phyloP scores from a whole-genome alignment of 2,329 filamentous ascomycete species.

The Xylariaceae sp. region DNA sequence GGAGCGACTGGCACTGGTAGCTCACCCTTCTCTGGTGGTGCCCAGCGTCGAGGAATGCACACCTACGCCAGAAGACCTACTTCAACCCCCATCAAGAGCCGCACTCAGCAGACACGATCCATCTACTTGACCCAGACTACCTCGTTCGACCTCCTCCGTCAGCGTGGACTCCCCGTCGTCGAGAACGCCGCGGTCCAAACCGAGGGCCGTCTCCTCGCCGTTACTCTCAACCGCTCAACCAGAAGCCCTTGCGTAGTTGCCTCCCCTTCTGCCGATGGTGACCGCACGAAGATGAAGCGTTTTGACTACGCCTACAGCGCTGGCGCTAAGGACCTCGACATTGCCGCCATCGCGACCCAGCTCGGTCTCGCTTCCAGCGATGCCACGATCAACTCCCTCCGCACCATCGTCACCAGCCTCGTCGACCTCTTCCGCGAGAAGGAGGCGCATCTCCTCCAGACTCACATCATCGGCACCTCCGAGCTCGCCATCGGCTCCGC shows the following conservation, averaged over 20 bases:
- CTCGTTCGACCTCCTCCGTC: slow-evolving; percentile 51
- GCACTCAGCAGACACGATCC: slow-evolving; percentile 39
- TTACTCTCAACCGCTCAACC: slow-evolving; percentile 60
- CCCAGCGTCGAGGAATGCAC: slow-evolving; percentile 50
- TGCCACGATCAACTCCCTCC: slow-evolving; percentile 34
- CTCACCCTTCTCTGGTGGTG: slow-evolving; percentile 11
- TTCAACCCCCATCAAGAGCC: not conserved
- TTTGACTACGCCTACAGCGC: slow-evolving; percentile 59
- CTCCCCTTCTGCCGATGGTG: slow-evolving; percentile 44
- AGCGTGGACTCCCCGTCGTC: slow-evolving; percentile 42
- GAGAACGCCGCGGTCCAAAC: slow-evolving; percentile 23
- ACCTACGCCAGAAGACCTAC: slow-evolving; percentile 36
- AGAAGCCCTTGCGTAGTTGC: slow-evolving; percentile 60
- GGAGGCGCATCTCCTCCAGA: slow-evolving; percentile 59
- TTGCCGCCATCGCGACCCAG: slow-evolving; percentile 41
- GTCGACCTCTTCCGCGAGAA: slow-evolving; percentile 56
- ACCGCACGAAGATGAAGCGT: slow-evolving; percentile 42
- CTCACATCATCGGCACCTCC: slow-evolving; percentile 38
- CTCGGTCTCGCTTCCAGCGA: slow-evolving; percentile 47
- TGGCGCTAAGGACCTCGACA: slow-evolving; percentile 34
- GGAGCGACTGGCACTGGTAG: slow-evolving; percentile 23
- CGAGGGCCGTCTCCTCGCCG: slow-evolving; percentile 48
- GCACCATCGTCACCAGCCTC: slow-evolving; percentile 48
- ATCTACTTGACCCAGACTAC: slow-evolving; percentile 52
- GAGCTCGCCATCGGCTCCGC: slow-evolving; percentile 48